phyloP scores from a whole-genome alignment of 495 filamentous ascomycete genomes.

The Friedmanniomyces endolithicus region DNA sequence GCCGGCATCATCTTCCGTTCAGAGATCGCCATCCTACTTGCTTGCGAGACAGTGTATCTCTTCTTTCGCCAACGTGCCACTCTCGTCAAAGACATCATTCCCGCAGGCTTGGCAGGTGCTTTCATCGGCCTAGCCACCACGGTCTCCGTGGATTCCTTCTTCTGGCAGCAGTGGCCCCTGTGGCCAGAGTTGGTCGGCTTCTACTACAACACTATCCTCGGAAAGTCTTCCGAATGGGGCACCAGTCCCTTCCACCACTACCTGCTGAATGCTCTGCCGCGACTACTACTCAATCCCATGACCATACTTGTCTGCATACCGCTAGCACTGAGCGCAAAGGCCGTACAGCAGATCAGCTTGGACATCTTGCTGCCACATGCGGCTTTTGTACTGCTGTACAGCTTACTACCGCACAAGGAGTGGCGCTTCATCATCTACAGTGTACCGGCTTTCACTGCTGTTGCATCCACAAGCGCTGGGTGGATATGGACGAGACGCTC shows the following conservation, averaged over 20 bases:
- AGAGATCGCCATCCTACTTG: slow-evolving; percentile 74
- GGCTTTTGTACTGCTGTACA: slow-evolving; percentile 67
- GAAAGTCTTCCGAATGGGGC: slow-evolving; percentile 72
- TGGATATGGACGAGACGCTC: slow-evolving; percentile 58
- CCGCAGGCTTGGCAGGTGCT: slow-evolving; percentile 55
- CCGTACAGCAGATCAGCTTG: slow-evolving; percentile 35
- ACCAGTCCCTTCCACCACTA: slow-evolving; percentile 76
- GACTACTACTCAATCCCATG: slow-evolving; percentile 70
- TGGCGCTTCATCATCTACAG: slow-evolving; percentile 89
- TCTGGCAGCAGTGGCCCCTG: slow-evolving; percentile 64
- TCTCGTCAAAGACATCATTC: slow-evolving; percentile 45
- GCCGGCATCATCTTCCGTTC: slow-evolving; percentile 81
- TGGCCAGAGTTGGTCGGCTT: slow-evolving; percentile 91
- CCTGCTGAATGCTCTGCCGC: slow-evolving; percentile 65
- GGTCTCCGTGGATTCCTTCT: slow-evolving; percentile 70
- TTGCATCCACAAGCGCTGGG: slow-evolving; percentile 58
- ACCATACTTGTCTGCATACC: slow-evolving; percentile 52
- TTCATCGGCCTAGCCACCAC: slow-evolving; percentile 50
- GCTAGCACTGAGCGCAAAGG: slow-evolving; percentile 43
- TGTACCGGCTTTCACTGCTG: slow-evolving; percentile 67
- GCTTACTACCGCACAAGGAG: slow-evolving; percentile 84
- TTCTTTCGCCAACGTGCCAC: slow-evolving; percentile 44
- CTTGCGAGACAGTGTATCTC: slow-evolving; percentile 42
- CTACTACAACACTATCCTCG: slow-evolving; percentile 77
- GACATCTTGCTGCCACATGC: slow-evolving; percentile 54